Evolutionary conservation across 257 asterid species (phyloP), one percentile per base, ranked within the genome.

Genomic region (Solanum ossicruentum): DNA sequence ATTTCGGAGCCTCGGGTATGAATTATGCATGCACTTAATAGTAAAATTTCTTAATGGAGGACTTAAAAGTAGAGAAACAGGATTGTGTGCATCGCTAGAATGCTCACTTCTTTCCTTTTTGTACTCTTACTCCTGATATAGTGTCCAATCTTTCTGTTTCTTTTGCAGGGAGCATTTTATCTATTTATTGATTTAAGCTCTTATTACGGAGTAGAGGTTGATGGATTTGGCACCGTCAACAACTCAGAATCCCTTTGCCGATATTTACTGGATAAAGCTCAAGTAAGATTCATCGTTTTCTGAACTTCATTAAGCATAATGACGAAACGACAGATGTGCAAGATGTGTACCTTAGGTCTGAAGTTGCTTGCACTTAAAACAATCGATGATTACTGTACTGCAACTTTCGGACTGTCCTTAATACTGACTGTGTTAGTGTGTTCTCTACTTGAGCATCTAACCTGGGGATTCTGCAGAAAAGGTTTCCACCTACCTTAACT

Each of bases 221-320:
- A 95, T 80, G 97, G 92, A 71, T 93, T 93, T 82, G 99, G 99
- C 84, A 85, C 63, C 4, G 87, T 96, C 80, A 83, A 81, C 81
- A 92, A 94, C 67, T 96, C 99, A 1, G 98, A 96, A 85, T 88
- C 97, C 79, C 92, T 96, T 58, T 95, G 99, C 89, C 94, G 97
- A 56, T 96, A 95, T 88, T 88, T 95, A 61, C 97, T 96, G 36
- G 98, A 96, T 88, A 89, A 91, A 89, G 97, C 97, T 88, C 97
- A 92, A 86, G 99, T 93, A 93, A 89, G 94, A 65, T 47, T 73
- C 23, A 51, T 15, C 49, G 7, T 16, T 56, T 71, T 17, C 58
- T 28, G 85, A n/a, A 69, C 21, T 70, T 23, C 12, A 18, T 17
- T 66, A 51, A 77, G 63, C 16, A 77, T 77, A 77, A 28, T 16